Evolutionary conservation across 345 rosid genomes (phyloP).

Genomic region (Hirschfeldia incana): DNA sequence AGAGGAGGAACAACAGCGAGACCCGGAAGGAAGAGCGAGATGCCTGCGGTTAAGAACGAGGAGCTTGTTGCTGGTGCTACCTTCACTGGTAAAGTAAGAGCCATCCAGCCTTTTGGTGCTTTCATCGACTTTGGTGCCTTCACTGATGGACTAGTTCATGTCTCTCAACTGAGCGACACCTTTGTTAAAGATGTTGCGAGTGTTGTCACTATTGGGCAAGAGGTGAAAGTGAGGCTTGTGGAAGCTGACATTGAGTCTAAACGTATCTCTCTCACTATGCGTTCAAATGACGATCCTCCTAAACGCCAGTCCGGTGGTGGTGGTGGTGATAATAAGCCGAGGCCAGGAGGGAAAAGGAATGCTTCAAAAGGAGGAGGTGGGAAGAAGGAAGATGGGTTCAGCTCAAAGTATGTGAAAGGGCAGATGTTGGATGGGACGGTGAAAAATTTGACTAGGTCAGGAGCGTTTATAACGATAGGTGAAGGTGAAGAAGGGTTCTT

Average conservation of each 20-base stretch:
- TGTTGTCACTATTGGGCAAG: conserved; percentile 85
- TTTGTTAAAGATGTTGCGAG: conserved; percentile 81
- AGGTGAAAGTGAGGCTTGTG: conserved; percentile 72
- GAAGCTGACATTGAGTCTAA: conserved; percentile 75
- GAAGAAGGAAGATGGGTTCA: conserved; percentile 50
- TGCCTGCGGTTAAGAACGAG: conserved; percentile 80
- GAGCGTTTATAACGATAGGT: conserved; percentile 81
- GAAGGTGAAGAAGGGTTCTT: conserved; percentile 93
- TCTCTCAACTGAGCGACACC: conserved; percentile 72
- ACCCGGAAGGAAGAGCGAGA: conserved; percentile 67
- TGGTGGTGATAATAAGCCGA: conserved; percentile 52
- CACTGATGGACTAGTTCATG: conserved; percentile 90
- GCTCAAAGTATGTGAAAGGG: conserved; percentile 68
- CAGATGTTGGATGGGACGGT: conserved; percentile 82
- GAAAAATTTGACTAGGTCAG: conserved; percentile 71
- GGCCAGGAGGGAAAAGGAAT: conserved; percentile 52
- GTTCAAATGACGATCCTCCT: conserved; percentile 59
- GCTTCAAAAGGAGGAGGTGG: conserved; percentile 48
- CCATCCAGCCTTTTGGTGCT: conserved; percentile 95
- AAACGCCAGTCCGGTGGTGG: conserved; percentile 47
- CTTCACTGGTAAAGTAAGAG: conserved; percentile 84
- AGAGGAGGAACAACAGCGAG: conserved; percentile 47
- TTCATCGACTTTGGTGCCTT: conserved; percentile 87
- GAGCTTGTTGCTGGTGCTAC: conserved; percentile 74
- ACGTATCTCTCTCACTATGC: conserved; percentile 85